Evolutionary conservation across 306 rosid species (phyloP), one percentile per base, ranked within the genome.

Genomic region (Pyrus bretschneideri): DNA sequence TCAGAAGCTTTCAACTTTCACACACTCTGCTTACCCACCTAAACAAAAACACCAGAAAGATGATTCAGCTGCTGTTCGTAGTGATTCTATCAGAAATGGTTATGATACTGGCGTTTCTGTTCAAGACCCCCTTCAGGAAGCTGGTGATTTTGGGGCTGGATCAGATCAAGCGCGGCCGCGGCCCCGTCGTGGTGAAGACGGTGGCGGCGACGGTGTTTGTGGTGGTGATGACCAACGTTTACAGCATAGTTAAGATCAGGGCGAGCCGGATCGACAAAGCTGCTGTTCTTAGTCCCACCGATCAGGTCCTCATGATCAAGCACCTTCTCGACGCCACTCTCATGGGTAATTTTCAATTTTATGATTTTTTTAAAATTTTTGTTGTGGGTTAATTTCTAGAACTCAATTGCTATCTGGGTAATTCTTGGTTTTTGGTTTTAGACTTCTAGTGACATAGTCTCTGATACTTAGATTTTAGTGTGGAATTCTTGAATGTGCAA

Each of bases 231-330:
- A 91, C 99, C 4, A 86, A 85, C 83, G 25, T 85, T 35, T 89
- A 84, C 73, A 80, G 88, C 81, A 79, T 92, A 84, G 0, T 88
- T 23, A 78, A 84, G 81, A 88, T 95, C 91, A 87, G 78, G 77
- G 83, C 72, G 57, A 93, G 92, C 30, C 82, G 83, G 92, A 81
- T 85, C 82, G 93, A 87, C 22, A 93, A 51, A 11, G 77, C 84
- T 19, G 96, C 68, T 42, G 79, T 71, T 45, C 58, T 71, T 45
- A 92, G 84, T 76, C 97, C 96, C 33, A 95, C 99, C 84, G 96
- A 95, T 95, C 98, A 95, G 90, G 86, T 95, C 83, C 98, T 95
- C 71, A 81, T 95, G 97, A 90, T 88, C 73, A 88, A 85, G 61
- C 93, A 87, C 64, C 90, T 90, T 67, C 97, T 95, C 15, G 97